phyloP scores from a whole-genome alignment of 2,329 filamentous ascomycete species.

The Ophiostoma ips region DNA sequence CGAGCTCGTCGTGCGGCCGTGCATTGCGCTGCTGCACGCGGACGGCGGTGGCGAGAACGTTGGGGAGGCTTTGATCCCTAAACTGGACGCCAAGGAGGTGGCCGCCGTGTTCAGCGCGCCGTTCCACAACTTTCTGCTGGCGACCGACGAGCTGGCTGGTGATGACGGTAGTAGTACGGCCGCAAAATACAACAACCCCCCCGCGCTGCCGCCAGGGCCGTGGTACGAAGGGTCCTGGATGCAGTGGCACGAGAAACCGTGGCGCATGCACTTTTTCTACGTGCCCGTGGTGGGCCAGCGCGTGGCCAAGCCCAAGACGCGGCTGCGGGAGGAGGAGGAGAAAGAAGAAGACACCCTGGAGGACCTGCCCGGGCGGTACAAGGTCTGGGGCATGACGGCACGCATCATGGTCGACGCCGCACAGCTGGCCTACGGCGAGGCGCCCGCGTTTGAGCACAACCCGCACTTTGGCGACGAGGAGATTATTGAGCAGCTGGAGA shows the following conservation, averaged over 20 bases:
- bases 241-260: constrained; percentile 62
- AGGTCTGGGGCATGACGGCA: constrained; percentile 92
- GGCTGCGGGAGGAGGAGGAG: constrained; percentile 1
- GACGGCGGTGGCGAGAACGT: background rate
- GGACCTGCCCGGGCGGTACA: constrained; percentile 46
- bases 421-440: constrained; percentile 64
- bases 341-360: constrained; percentile 14
- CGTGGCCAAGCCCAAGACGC: constrained; percentile 42
- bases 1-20: constrained; percentile 60
- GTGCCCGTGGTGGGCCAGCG: constrained; percentile 63
- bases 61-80: constrained; percentile 45
- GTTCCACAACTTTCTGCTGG: constrained; percentile 66
- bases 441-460: constrained; percentile 71
- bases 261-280: constrained; percentile 84
- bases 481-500: constrained; percentile 32
- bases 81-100: constrained; percentile 78
- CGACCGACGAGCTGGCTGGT: constrained; percentile 38
- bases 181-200: constrained; percentile 4
- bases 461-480: constrained; percentile 36
- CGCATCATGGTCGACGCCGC: constrained; percentile 81
- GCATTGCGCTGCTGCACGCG: constrained; percentile 60
- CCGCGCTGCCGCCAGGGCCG: constrained; percentile 33
- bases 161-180: constrained; percentile 5
- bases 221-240: constrained; percentile 86
- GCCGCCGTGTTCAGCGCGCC: constrained; percentile 87